These are phyloP conservation scores for Penicillium crustosum DNA, from an alignment of 2,329 filamentous ascomycete species.

Conservation along the genomic window DNA sequence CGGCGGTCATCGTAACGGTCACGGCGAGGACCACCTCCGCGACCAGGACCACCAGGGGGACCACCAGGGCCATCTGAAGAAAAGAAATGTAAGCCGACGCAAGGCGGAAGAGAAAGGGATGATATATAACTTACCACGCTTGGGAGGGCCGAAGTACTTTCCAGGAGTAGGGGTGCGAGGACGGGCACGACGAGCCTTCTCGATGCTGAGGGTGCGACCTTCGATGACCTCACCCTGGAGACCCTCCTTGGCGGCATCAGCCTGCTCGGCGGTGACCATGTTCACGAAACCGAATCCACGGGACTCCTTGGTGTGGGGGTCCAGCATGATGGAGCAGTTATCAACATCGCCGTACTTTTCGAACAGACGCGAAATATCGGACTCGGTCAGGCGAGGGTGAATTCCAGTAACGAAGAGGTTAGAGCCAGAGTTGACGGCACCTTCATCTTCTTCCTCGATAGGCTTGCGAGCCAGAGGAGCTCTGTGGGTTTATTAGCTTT, in stretches of 20 bases:
- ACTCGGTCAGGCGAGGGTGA: conserved; percentile 84
- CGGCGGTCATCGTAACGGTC: conserved; percentile 56
- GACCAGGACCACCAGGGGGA: conserved; percentile 44
- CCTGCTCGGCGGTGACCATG: conserved; percentile 93
- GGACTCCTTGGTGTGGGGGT: conserved; percentile 97
- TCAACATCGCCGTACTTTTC: conserved; percentile 99
- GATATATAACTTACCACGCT: conserved; percentile 70
- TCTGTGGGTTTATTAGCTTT: conserved; percentile 29
- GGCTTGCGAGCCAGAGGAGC: conserved; percentile 49
- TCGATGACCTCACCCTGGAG: conserved; percentile 94
- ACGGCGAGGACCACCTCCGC: conserved; percentile 46
- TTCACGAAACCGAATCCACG: conserved; percentile 99
- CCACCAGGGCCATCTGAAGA: conserved; percentile 40
- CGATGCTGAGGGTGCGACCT: conserved; percentile 93
- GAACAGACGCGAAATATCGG: conserved; percentile 90
- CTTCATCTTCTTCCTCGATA: conserved; percentile 63
- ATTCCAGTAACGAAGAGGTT: conserved; percentile 99
- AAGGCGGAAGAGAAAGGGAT: conserved; percentile 1
- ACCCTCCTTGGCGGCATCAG: conserved; percentile 94
- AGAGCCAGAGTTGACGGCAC: conserved; percentile 86
- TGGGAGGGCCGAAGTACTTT: conserved; percentile 98
- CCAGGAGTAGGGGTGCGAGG: conserved; percentile 95
- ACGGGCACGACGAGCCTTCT: conserved; percentile 94
- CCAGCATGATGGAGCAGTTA: conserved; percentile 99
- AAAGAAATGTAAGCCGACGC: conserved; percentile 6